Percentiles rank a stretch among this genome's conserved stretches.
Conservation (phyloP, 1,284 basidiomycete genomes). For the Ceratobasidium sp. region DNA sequence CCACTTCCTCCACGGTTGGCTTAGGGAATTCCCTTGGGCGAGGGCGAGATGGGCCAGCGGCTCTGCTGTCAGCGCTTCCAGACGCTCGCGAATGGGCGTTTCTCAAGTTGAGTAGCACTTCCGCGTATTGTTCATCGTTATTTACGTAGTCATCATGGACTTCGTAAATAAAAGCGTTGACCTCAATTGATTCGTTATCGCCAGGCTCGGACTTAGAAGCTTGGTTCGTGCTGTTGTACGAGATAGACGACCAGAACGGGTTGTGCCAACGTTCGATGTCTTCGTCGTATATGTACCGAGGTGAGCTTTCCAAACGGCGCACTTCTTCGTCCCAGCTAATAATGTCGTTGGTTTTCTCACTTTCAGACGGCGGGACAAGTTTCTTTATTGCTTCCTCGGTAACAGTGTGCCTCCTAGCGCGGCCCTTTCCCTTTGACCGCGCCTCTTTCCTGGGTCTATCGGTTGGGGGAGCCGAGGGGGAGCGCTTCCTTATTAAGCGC, state of each 20-base stretch:
- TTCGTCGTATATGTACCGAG: not conserved
- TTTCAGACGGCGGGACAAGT: too few species aligned
- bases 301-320: not conserved
- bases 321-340: not conserved
- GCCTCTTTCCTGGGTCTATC: too few species aligned
- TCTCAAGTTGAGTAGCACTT: not conserved
- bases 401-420: not conserved
- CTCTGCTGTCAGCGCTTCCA: too few species aligned
- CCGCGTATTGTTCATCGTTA: not conserved
- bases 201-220: too few species aligned
- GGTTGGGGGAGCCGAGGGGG: not conserved
- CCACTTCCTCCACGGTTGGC: not conserved
- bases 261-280: not conserved
- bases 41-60: too few species aligned
- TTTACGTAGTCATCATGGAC: not conserved
- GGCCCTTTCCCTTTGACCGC: too few species aligned
- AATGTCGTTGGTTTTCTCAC: not conserved
- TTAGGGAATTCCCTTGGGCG: too few species aligned
- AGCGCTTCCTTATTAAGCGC: not conserved
- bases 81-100: not conserved
- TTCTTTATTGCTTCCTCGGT: not conserved
- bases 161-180: not conserved
- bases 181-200: not conserved
- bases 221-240: too few species aligned
- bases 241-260: too few species aligned